phyloP scores from a whole-genome alignment of 805 yeast species.

The Starmerella floricola region DNA sequence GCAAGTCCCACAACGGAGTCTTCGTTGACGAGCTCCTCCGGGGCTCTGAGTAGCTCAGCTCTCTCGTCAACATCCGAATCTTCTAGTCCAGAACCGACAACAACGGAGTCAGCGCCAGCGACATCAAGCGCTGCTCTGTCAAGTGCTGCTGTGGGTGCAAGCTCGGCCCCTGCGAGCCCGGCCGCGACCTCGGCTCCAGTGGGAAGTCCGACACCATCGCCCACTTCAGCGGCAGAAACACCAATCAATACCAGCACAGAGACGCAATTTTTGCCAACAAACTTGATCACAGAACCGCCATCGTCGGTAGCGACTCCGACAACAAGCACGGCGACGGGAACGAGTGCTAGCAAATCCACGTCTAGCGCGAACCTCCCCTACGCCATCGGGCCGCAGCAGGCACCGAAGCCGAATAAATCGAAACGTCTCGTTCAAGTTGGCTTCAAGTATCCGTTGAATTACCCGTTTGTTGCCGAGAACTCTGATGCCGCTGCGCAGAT shows the following conservation, averaged over 20 bases:
- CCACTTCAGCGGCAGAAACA: background rate
- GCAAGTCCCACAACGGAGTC: too few relatives aligned
- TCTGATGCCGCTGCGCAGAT: conserved; percentile 73
- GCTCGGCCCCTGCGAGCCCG: background rate
- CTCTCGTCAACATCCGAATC: too few relatives aligned
- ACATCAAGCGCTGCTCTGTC: too few relatives aligned
- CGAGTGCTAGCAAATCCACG: conserved; percentile 1
- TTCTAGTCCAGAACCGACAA: too few relatives aligned
- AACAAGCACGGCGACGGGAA: conserved; percentile 15
- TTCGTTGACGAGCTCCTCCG: too few relatives aligned
- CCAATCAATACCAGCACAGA: conserved; percentile 11
- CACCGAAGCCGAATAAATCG: conserved; percentile 21
- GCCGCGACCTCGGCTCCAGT: conserved; percentile 12
- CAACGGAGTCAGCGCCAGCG: too few relatives aligned
- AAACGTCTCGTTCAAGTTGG: conserved; percentile 59
- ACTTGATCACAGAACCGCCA: conserved; percentile 30
- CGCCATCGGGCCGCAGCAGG: conserved; percentile 56
- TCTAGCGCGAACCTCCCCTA: conserved; percentile 36
- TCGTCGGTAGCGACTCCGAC: conserved; percentile 24
- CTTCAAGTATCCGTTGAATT: conserved; percentile 66
- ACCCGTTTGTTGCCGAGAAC: conserved; percentile 66
- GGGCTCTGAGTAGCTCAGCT: too few relatives aligned
- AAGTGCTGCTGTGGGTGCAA: too few relatives aligned
- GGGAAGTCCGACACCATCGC: conserved; percentile 8
- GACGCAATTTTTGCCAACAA: conserved; percentile 37